These are phyloP conservation scores for Diplodia seriata DNA, from an alignment of 2,329 filamentous ascomycete genomes.

Conservation along the genomic window DNA sequence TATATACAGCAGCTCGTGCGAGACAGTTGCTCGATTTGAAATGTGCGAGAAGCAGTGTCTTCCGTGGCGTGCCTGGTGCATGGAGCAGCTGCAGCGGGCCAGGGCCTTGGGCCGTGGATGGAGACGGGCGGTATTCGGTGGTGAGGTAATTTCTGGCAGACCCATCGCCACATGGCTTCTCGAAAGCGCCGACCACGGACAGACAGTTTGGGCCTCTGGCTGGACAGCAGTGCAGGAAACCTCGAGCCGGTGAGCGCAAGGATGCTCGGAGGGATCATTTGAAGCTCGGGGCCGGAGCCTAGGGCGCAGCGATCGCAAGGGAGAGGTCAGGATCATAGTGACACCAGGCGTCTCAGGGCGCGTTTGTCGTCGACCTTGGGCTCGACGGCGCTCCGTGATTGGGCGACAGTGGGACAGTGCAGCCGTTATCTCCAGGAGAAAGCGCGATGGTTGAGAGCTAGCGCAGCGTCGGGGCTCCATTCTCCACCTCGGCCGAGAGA, in stretches of 20 bases:
- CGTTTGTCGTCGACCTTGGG: background rate
- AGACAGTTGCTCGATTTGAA: background rate
- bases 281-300: conserved; percentile 2
- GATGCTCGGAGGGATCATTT: background rate
- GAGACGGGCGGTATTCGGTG: background rate
- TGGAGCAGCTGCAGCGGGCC: conserved; percentile 19
- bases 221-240: background rate
- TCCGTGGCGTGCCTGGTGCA: conserved; percentile 16
- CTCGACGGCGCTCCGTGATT: background rate
- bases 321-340: background rate
- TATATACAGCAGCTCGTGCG: conserved; percentile 21
- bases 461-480: conserved; percentile 6
- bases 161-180: conserved; percentile 5
- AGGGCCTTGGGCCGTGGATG: background rate
- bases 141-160: conserved; percentile 16
- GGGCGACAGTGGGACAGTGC: background rate
- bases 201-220: background rate
- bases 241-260: background rate
- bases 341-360: background rate
- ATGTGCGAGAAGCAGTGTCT: background rate
- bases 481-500: conserved; percentile 23
- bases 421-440: conserved; percentile 24
- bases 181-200: conserved; percentile 2
- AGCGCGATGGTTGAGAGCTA: background rate
- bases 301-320: background rate